Conservation (phyloP, 2,329 filamentous ascomycete genomes). For the Myriangium duriaei region DNA sequence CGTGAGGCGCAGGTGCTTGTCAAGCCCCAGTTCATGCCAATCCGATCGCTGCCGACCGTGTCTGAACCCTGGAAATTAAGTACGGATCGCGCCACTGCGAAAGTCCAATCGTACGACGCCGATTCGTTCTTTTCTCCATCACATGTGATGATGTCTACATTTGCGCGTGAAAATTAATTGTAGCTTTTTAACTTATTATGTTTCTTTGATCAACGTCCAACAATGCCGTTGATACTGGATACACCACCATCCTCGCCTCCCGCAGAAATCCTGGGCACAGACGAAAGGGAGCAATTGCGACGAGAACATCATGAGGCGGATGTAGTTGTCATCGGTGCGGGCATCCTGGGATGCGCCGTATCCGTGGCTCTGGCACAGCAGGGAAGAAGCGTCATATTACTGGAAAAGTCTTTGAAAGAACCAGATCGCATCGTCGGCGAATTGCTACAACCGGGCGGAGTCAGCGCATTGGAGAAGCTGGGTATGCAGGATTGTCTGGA, state of each 20-base stretch:
- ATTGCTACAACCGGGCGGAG: constrained; percentile 82
- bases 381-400: constrained; percentile 76
- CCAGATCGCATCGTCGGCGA: constrained; percentile 95
- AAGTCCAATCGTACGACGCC: too few relatives aligned
- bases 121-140: too few relatives aligned
- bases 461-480: constrained; percentile 65
- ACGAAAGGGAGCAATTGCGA: constrained; percentile 32
- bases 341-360: constrained; percentile 76
- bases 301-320: constrained; percentile 53
- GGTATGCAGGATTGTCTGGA: constrained; percentile 75
- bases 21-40: too few relatives aligned
- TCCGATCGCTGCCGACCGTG: too few relatives aligned
- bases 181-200: too few relatives aligned
- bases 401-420: constrained; percentile 82
- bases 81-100: not conserved
- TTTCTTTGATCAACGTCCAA: too few relatives aligned
- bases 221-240: constrained; percentile 19
- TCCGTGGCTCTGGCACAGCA: constrained; percentile 78
- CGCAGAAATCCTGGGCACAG: constrained; percentile 11
- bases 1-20: too few relatives aligned
- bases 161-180: too few relatives aligned
- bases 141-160: too few relatives aligned
- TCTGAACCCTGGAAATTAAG: too few relatives aligned
- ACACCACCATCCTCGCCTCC: constrained; percentile 16
- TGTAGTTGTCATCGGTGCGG: constrained; percentile 83